A percentile compares a stretch with the other conserved stretches of the same genome.
phyloP scores from a whole-genome alignment of 768 basidiomycete genomes.

The Rhodosporidiobolus odoratus region DNA sequence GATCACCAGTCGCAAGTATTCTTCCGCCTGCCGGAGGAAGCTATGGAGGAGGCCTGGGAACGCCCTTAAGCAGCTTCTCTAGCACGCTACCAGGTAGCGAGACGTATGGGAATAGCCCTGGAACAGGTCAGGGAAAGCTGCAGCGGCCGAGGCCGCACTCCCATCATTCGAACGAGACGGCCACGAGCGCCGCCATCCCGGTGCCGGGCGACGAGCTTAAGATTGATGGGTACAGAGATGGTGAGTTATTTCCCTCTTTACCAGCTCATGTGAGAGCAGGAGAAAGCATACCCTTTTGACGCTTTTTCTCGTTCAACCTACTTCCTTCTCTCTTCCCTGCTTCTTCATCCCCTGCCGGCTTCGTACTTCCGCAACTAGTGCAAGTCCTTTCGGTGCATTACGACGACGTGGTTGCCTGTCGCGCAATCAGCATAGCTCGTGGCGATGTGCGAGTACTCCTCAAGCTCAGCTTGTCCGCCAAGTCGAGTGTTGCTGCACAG shows the following conservation, averaged over 20 bases:
- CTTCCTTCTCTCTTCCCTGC: neutral
- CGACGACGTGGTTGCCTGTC: conserved; percentile 35
- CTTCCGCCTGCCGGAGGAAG: too few species aligned
- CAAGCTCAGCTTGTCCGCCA: conserved; percentile 29
- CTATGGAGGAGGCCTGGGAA: too few species aligned
- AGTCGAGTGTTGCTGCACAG: conserved; percentile 19
- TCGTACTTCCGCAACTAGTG: neutral
- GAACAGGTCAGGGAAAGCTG: neutral
- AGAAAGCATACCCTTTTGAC: too few species aligned
- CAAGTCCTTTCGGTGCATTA: conserved; percentile 26
- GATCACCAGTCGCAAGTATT: too few species aligned
- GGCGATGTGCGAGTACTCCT: conserved; percentile 22
- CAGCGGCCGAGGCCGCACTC: neutral
- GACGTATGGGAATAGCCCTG: neutral
- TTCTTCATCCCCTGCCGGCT: neutral
- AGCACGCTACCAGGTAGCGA: too few species aligned
- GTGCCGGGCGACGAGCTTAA: conserved; percentile 23
- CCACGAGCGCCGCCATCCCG: neutral
- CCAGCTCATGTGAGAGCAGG: neutral
- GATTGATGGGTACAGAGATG: conserved; percentile 28
- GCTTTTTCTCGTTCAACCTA: too few species aligned
- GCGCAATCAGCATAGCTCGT: conserved; percentile 17
- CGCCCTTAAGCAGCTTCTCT: too few species aligned
- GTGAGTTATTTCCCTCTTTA: neutral
- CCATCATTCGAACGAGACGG: conserved; percentile 4